Evolutionary conservation across 2,329 filamentous ascomycete genomes (phyloP).

Genomic region (Colletotrichum theobromicola): DNA sequence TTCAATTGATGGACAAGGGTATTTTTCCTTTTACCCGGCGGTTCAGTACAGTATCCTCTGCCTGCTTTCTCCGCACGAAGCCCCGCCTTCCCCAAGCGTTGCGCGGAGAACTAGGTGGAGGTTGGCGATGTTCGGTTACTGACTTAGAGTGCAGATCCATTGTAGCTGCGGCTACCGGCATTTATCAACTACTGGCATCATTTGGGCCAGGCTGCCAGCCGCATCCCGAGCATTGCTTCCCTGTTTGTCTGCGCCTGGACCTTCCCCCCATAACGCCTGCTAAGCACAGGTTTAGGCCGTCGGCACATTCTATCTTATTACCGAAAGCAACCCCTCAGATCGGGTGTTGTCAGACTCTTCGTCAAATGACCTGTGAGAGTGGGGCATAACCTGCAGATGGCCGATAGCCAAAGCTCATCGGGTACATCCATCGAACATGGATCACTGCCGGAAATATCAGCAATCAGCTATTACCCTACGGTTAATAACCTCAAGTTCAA

Average conservation of each 20-base stretch:
- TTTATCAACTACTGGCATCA: not conserved
- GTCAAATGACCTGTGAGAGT: not conserved
- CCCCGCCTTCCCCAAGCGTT: not conserved
- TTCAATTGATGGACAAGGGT: not conserved
- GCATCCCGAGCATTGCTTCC: not conserved
- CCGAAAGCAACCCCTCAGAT: not conserved
- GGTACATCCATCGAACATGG: not conserved
- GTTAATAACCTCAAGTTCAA: not conserved
- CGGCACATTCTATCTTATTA: not conserved
- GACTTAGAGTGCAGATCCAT: not conserved
- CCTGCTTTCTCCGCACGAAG: not conserved
- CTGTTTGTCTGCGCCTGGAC: not conserved
- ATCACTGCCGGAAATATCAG: not conserved
- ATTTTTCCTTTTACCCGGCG: not conserved
- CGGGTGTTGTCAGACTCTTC: not conserved
- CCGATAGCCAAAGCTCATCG: not conserved
- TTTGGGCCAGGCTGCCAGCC: not conserved
- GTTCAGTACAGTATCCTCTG: not conserved
- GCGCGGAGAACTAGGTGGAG: not conserved
- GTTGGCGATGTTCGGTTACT: not conserved
- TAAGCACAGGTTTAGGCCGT: not conserved
- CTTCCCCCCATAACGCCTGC: not conserved
- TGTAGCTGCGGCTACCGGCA: not conserved
- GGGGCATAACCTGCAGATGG: not conserved
- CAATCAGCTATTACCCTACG: not conserved